These are phyloP conservation scores for Diutina mesorugosa DNA, from an alignment of 1,139 yeast species.

Conservation along the genomic window DNA sequence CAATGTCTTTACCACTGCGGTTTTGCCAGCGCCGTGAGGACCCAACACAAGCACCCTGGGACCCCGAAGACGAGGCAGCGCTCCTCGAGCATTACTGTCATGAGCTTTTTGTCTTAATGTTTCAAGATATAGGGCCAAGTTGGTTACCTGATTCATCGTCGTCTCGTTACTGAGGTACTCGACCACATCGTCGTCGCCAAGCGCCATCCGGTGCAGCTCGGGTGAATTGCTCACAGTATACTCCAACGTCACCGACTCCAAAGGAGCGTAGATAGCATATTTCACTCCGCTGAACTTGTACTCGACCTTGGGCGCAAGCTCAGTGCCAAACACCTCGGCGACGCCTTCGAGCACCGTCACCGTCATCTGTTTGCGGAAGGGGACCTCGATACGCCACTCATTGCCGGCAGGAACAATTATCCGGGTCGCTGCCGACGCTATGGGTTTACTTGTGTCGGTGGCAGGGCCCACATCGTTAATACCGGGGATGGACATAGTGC, in stretches of 20 bases:
- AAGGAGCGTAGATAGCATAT: constrained; percentile 50
- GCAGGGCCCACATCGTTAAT: background rate
- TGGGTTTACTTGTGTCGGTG: background rate
- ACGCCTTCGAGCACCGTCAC: constrained; percentile 52
- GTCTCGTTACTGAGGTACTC: constrained; percentile 67
- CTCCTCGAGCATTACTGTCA: constrained; percentile 12
- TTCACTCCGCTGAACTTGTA: constrained; percentile 45
- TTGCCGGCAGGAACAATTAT: constrained; percentile 25
- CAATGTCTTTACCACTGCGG: constrained; percentile 58
- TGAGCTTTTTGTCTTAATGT: constrained; percentile 32
- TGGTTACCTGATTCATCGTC: constrained; percentile 48
- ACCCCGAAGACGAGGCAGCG: constrained; percentile 16
- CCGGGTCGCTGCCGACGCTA: background rate
- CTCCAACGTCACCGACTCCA: constrained; percentile 37
- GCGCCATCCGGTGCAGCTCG: constrained; percentile 24
- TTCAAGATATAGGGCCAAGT: constrained; percentile 69
- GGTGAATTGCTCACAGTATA: constrained; percentile 36
- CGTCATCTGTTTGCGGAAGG: constrained; percentile 40
- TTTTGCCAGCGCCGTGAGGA: constrained; percentile 61
- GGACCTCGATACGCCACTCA: constrained; percentile 87
- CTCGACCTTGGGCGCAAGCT: constrained; percentile 61
- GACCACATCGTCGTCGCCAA: constrained; percentile 21
- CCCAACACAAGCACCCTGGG: constrained; percentile 75
- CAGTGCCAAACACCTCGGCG: constrained; percentile 90
- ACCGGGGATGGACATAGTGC: background rate